Conservation (phyloP, 2,329 filamentous ascomycete species). For the Coleophoma crateriformis region DNA sequence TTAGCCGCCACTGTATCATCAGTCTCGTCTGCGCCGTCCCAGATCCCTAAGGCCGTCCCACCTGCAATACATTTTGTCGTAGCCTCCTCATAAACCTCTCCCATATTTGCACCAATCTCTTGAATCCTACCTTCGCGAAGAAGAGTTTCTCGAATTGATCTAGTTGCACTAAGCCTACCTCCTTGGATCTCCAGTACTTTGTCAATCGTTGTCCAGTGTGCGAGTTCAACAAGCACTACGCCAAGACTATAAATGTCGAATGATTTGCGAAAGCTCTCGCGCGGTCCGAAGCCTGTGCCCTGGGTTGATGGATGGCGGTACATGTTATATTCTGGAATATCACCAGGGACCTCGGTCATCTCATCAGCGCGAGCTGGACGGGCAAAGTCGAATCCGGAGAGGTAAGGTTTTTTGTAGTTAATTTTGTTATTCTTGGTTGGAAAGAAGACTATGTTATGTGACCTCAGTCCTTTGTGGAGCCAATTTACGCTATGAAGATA, state of each 20-base stretch:
- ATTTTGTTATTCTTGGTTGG: conserved; percentile 21
- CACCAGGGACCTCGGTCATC: conserved; percentile 41
- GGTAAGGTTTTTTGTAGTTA: conserved; percentile 34
- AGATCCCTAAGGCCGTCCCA: conserved; percentile 29
- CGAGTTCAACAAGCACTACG: conserved; percentile 46
- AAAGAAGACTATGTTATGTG: conserved; percentile 49
- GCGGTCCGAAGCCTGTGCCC: conserved; percentile 7
- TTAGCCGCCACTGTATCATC: conserved; percentile 32
- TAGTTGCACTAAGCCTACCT: conserved; percentile 32
- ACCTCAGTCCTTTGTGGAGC: conserved; percentile 53
- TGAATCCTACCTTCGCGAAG: conserved; percentile 25
- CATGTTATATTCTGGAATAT: conserved; percentile 39
- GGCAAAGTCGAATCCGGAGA: conserved; percentile 50
- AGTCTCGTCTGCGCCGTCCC: conserved; percentile 34
- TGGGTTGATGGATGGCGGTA: conserved; percentile 25
- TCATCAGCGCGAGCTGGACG: conserved; percentile 44
- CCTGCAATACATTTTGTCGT: conserved; percentile 32
- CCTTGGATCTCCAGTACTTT: conserved; percentile 33
- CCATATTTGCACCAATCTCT: conserved; percentile 32
- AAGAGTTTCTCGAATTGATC: conserved; percentile 29
- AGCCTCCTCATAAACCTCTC: conserved; percentile 33
- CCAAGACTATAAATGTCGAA: conserved; percentile 49
- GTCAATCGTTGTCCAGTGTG: conserved; percentile 44
- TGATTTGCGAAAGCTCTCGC: conserved; percentile 37
- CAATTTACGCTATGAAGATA: conserved; percentile 51